Base-by-base conservation (phyloP, 2,329 filamentous ascomycete genomes). In the Meredithiella fracta region DNA sequence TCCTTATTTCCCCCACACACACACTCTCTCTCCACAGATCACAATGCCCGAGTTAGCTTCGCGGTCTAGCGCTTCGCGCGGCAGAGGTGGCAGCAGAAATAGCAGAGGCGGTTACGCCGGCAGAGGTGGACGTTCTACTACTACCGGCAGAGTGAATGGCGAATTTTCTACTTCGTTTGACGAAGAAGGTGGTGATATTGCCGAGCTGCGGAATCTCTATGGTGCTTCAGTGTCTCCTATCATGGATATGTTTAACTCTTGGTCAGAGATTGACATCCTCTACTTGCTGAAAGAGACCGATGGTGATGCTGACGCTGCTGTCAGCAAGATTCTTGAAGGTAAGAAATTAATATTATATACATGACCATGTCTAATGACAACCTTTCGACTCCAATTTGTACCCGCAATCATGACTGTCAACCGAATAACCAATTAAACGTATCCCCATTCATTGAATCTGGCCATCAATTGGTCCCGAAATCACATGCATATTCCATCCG, bases 191-290 rank as follows among this genome's bases (percentile, higher is more conserved):
- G 86, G 87, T 68, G 90, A 96, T 70, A 78, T 97, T 62, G 86
- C 85, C 66, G 82, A 94, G 71, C 81, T 97, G 67, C 94, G 94
- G 79, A 89, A 87, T 75, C 82, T 86, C 69, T 92, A 94, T 67
- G 79, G 85, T 65, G 73, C 74, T 65, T 86, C 91, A 72, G 79
- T 95, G 64, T 75, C 76, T 60, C 81, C 83, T 65, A 82, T 98
- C 68, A 89, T 87, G 73, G 90, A 95, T 69, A 83, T 97, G 73
- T 96, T 95, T 73, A 82, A 87, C 59, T 85, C 89, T 70, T 97
- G 91, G 92, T 91, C 89, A 63, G 87, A 95, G 66, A 87, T 90
- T 69, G 91, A 97, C 69, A 80, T 97, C 61, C 81, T 97, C 61
- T 92, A 92, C 68, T 90, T 90, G 60, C 77, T 98, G 59, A 82